Conservation (phyloP, 139 green algal genomes). For the Limnomonas spitsbergensis region DNA sequence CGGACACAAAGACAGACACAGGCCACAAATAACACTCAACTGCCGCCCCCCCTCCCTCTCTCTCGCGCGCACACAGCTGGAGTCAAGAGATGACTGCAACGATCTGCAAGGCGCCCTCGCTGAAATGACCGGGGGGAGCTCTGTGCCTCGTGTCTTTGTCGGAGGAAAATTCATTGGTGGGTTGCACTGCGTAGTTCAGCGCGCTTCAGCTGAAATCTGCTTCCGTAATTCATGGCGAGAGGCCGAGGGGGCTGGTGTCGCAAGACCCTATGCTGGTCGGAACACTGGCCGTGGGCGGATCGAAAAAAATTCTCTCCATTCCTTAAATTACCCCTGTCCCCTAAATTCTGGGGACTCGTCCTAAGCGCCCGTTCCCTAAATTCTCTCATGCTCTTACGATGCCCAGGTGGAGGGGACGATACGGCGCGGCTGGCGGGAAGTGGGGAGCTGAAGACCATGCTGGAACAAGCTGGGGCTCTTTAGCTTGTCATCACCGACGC, state of each 20-base stretch:
- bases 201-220: too few species aligned
- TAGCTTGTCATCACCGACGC: background rate
- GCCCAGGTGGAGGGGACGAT: conserved; percentile 4
- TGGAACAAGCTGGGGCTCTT: background rate
- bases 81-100: background rate
- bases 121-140: conserved; percentile 45
- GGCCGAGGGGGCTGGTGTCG: too few species aligned
- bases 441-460: conserved; percentile 1
- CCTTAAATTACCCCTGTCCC: too few species aligned
- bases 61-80: background rate
- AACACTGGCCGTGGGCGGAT: background rate
- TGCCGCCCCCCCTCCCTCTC: background rate
- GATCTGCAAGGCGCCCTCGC: conserved; percentile 50
- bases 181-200: too few species aligned
- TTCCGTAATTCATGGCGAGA: background rate
- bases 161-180: conserved; percentile 53
- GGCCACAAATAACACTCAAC: background rate
- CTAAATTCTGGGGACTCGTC: too few species aligned
- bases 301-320: background rate
- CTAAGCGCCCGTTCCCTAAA: background rate
- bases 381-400: background rate
- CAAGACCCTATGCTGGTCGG: background rate
- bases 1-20: too few species aligned
- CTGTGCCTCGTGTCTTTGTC: conserved; percentile 61
- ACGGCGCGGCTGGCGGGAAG: background rate